Percentiles rank a stretch among this genome's conserved stretches.
Evolutionary conservation across 2,329 filamentous ascomycete species (phyloP).

Genomic region (Botrytis pseudocinerea): DNA sequence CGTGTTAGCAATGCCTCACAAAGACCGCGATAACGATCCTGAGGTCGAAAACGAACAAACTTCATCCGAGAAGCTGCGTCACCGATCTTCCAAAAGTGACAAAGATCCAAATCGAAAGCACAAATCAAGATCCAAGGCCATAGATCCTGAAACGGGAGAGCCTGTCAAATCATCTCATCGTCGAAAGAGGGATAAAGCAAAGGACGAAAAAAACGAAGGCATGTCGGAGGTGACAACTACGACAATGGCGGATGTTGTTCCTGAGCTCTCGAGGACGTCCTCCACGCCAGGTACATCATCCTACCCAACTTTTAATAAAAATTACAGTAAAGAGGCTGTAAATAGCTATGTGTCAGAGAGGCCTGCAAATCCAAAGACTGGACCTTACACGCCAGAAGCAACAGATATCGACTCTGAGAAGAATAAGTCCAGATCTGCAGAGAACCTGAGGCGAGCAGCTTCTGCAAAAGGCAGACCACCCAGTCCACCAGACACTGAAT

Average conservation of each 20-base stretch:
- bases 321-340: slow-evolving; percentile 85
- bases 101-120: slow-evolving; percentile 40
- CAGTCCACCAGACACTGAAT: slow-evolving; percentile 63
- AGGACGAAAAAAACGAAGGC: slow-evolving; percentile 26
- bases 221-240: slow-evolving; percentile 33
- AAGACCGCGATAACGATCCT: slow-evolving; percentile 32
- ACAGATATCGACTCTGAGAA: slow-evolving; percentile 64
- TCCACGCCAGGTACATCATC: slow-evolving; percentile 39
- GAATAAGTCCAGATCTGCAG: slow-evolving; percentile 50
- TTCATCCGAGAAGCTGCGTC: slow-evolving; percentile 35
- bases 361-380: slow-evolving; percentile 31
- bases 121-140: slow-evolving; percentile 39
- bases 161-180: slow-evolving; percentile 37
- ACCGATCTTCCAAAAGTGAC: slow-evolving; percentile 37
- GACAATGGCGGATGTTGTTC: slow-evolving; percentile 51
- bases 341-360: slow-evolving; percentile 47
- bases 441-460: slow-evolving; percentile 46
- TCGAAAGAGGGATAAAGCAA: slow-evolving; percentile 36
- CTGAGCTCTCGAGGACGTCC: slow-evolving; percentile 46
- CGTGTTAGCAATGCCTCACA: slow-evolving; percentile 25
- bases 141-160: slow-evolving; percentile 40
- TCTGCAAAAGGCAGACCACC: slow-evolving; percentile 54
- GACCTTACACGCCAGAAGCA: slow-evolving; percentile 66
- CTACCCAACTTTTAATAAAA: slow-evolving; percentile 85
- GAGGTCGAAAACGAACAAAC: slow-evolving; percentile 35